Percentiles rank a stretch among this genome's conserved stretches.
Evolutionary conservation across 495 filamentous ascomycete genomes (phyloP).

Genomic region (Cladorrhinum samala): DNA sequence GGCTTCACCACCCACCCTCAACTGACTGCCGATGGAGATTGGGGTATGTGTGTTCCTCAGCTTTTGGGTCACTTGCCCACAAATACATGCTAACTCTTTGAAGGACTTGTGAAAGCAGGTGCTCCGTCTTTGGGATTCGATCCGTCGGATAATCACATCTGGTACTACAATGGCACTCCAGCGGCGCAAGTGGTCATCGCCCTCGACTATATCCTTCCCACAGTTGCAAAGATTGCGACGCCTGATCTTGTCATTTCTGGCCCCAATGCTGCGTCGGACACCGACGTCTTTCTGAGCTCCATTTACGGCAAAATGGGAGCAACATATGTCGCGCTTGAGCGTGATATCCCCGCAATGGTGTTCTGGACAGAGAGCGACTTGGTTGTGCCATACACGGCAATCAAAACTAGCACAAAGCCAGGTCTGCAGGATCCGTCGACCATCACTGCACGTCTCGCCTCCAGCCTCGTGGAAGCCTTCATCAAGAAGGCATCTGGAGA

Average conservation of each 20-base stretch:
- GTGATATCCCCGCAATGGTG: slow-evolving; percentile 34
- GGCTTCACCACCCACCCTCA: slow-evolving; percentile 26
- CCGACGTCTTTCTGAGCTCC: slow-evolving; percentile 35
- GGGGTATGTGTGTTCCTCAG: slow-evolving; percentile 3
- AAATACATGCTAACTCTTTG: slow-evolving; percentile 13
- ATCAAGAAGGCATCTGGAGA: slow-evolving; percentile 22
- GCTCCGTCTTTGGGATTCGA: slow-evolving; percentile 29
- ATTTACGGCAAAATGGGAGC: slow-evolving; percentile 34
- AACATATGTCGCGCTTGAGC: slow-evolving; percentile 32
- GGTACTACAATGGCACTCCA: slow-evolving; percentile 44
- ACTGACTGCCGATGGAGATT: slow-evolving; percentile 20
- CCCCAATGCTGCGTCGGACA: slow-evolving; percentile 35
- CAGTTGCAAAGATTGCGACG: slow-evolving; percentile 28
- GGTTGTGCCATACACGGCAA: slow-evolving; percentile 16
- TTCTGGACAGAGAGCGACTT: slow-evolving; percentile 26
- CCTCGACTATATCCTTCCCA: slow-evolving; percentile 47
- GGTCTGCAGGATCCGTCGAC: slow-evolving; percentile 24
- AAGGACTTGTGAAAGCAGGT: slow-evolving; percentile 28
- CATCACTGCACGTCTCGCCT: slow-evolving; percentile 29
- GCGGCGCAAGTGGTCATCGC: slow-evolving; percentile 34
- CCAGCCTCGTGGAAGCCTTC: slow-evolving; percentile 28
- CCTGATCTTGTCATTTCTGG: slow-evolving; percentile 38
- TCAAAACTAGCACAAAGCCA: slow-evolving; percentile 23
- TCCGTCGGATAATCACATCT: slow-evolving; percentile 36
- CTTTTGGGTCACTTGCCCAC: no score